Percentiles rank a stretch among this genome's conserved stretches.
Evolutionary conservation across 1,284 basidiomycete species (phyloP).

Genomic region (Sphagnurus paluster): DNA sequence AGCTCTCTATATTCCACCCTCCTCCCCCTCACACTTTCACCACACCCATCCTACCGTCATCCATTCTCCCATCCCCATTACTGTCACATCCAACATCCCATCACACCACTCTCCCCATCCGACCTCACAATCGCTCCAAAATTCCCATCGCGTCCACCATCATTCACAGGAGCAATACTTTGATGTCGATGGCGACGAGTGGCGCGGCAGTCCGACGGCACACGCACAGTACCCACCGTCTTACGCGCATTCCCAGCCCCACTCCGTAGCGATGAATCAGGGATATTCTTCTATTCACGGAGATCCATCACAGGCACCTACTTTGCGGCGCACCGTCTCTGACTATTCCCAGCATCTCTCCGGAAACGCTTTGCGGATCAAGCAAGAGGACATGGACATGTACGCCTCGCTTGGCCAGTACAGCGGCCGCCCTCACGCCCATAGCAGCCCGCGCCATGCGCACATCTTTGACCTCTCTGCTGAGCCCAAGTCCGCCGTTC

Average conservation of each 20-base stretch:
- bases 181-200: conserved; percentile 22
- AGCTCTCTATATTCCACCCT: conserved; percentile 19
- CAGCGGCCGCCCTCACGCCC: neutral
- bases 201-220: conserved; percentile 14
- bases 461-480: conserved; percentile 19
- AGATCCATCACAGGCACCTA: conserved; percentile 11
- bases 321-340: conserved; percentile 8
- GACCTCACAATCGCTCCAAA: conserved; percentile 3
- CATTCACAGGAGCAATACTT: conserved; percentile 9
- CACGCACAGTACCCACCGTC: conserved; percentile 16
- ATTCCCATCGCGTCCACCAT: conserved; percentile 8
- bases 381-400: conserved; percentile 20
- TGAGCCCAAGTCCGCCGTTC: conserved; percentile 1
- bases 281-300: conserved; percentile 4
- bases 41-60: conserved; percentile 21
- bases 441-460: conserved; percentile 7
- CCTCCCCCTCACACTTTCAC: conserved; percentile 13
- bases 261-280: conserved; percentile 6
- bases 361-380: conserved; percentile 7
- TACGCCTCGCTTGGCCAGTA: conserved; percentile 12
- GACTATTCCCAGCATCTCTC: conserved; percentile 10
- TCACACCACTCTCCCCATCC: conserved; percentile 9
- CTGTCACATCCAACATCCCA: conserved; percentile 11
- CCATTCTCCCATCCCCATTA: conserved; percentile 21
- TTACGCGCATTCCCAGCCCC: conserved; percentile 14